Evolutionary conservation across 495 filamentous ascomycete species (phyloP).

Genomic region (Penicillium egyptiacum): DNA sequence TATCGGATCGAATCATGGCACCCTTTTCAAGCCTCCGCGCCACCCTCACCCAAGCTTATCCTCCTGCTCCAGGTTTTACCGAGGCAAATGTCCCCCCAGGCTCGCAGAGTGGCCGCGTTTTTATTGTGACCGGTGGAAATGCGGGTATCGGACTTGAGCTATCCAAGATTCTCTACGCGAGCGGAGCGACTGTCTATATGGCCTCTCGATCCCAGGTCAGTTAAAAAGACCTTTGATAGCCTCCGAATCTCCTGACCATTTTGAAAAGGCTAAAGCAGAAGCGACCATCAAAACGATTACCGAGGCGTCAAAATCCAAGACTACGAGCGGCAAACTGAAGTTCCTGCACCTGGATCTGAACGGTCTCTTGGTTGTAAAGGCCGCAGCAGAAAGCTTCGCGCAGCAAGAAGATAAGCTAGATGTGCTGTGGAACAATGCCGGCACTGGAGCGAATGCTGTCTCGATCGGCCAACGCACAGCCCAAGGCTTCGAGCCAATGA

Average conservation of each 20-base stretch:
- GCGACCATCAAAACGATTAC: conserved; percentile 29
- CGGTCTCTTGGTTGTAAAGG: conserved; percentile 37
- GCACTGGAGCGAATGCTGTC: conserved; percentile 17
- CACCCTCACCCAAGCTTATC: not conserved
- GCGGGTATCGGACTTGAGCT: conserved; percentile 40
- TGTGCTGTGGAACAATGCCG: conserved; percentile 49
- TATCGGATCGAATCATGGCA: not conserved
- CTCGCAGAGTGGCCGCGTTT: conserved; percentile 51
- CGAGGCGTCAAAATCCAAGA: not conserved
- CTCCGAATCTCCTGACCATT: not conserved
- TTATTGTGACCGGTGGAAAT: conserved; percentile 37
- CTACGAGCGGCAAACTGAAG: conserved; percentile 29
- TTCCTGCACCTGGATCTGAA: conserved; percentile 43
- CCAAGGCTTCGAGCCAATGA: conserved; percentile 15
- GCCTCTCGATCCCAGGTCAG: conserved; percentile 27
- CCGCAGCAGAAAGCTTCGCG: conserved; percentile 28
- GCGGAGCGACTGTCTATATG: conserved; percentile 38
- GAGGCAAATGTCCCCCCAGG: not conserved
- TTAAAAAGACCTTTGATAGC: not conserved
- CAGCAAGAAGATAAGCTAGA: conserved; percentile 39
- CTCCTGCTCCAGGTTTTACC: not conserved
- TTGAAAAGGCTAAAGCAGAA: conserved; percentile 24
- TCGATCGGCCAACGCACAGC: conserved; percentile 7
- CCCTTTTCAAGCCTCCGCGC: not conserved
- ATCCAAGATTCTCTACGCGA: conserved; percentile 34